Conservation (phyloP, 371 early-diverging fungal species). For the Dinochytrium kinnereticum region DNA sequence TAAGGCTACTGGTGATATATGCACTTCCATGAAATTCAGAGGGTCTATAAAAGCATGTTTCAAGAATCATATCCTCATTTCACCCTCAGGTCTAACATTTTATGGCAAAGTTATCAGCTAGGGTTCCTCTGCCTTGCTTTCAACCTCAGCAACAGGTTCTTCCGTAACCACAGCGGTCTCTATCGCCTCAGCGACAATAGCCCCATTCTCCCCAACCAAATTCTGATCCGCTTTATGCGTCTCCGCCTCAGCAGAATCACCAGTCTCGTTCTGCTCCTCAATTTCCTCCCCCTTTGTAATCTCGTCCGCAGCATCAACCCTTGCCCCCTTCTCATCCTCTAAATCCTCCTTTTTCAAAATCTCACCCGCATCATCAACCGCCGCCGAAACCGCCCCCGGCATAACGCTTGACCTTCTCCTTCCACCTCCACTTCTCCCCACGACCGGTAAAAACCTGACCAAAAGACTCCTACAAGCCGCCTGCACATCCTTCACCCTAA, state of each 20-base stretch:
- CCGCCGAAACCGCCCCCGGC: not conserved
- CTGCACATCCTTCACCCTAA: slow-evolving; percentile 10
- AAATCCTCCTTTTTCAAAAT: not conserved
- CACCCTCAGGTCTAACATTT: too few species aligned
- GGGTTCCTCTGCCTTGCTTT: not conserved
- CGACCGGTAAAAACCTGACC: not conserved
- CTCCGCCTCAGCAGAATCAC: not conserved
- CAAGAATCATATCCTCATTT: too few species aligned
- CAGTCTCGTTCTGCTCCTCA: not conserved
- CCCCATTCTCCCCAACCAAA: too few species aligned
- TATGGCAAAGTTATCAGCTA: too few species aligned
- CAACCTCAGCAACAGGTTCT: not conserved
- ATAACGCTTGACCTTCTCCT: slow-evolving; percentile 1
- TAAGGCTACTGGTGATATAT: too few species aligned
- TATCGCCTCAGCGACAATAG: too few species aligned
- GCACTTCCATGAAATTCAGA: too few species aligned
- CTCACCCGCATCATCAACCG: not conserved
- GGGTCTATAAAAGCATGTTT: too few species aligned
- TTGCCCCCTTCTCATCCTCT: not conserved
- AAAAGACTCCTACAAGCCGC: not conserved
- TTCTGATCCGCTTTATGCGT: not conserved
- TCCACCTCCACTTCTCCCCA: not conserved
- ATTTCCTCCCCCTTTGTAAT: not conserved
- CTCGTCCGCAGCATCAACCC: not conserved
- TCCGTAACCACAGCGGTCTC: not conserved